These are phyloP conservation scores for Cordyceps tenuipes DNA, from an alignment of 2,329 filamentous ascomycete species.

Conservation along the genomic window DNA sequence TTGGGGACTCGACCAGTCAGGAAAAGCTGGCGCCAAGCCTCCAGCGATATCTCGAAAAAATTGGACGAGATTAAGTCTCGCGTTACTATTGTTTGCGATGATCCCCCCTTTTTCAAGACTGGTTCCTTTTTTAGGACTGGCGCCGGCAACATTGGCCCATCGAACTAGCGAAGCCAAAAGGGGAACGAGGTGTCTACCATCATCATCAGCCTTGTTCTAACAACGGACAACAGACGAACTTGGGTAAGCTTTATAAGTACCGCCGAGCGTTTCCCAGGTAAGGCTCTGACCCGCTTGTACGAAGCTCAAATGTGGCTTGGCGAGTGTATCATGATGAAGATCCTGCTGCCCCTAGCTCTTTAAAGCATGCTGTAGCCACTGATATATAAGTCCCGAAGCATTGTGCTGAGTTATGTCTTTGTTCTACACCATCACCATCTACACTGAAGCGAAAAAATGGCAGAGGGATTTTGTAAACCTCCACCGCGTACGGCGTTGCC, in stretches of 20 bases:
- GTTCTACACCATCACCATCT: neutral
- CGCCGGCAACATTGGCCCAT: neutral
- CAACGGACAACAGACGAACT: neutral
- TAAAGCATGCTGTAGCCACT: neutral
- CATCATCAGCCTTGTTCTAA: neutral
- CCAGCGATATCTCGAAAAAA: neutral
- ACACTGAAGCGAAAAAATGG: neutral
- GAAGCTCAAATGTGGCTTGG: neutral
- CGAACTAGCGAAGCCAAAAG: neutral
- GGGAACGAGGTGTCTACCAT: neutral
- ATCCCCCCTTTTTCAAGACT: neutral
- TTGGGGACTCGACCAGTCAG: neutral
- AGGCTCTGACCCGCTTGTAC: neutral
- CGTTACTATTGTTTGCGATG: neutral
- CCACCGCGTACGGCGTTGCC: slow-evolving; percentile 3
- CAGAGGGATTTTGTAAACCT: neutral
- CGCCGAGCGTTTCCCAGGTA: neutral
- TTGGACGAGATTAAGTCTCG: neutral
- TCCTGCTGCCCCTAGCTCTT: neutral
- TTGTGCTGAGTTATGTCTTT: neutral
- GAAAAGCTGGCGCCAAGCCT: neutral
- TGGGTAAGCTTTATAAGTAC: neutral
- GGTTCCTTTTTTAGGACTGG: neutral
- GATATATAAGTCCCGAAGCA: neutral
- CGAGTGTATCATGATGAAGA: neutral